Percentiles rank a stretch among this genome's conserved stretches.
These are phyloP conservation scores for Alternaria ventricosa DNA, from an alignment of 2,329 filamentous ascomycete species.

Conservation along the genomic window DNA sequence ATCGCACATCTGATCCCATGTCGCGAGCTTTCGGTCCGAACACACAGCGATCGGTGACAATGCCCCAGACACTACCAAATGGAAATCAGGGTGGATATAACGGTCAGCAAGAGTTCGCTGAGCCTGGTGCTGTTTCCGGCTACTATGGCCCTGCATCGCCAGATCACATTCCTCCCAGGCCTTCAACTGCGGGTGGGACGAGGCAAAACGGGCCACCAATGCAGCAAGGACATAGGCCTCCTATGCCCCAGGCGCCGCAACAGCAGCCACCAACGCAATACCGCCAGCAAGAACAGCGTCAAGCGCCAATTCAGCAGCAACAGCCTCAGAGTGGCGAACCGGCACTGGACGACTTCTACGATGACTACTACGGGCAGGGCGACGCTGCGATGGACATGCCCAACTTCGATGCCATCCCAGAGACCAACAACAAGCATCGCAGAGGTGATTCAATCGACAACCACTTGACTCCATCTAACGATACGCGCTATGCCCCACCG, in stretches of 20 bases:
- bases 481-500: slow-evolving; percentile 15
- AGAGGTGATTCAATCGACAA: slow-evolving; percentile 47
- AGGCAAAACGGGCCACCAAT: slow-evolving; percentile 28
- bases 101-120: slow-evolving; percentile 42
- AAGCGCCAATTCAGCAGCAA: slow-evolving; percentile 25
- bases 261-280: slow-evolving; percentile 27
- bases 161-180: slow-evolving; percentile 44
- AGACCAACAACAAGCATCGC: slow-evolving; percentile 38
- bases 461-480: slow-evolving; percentile 34
- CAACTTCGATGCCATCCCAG: slow-evolving; percentile 65
- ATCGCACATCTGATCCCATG: slow-evolving; percentile 25
- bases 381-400: slow-evolving; percentile 65
- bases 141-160: slow-evolving; percentile 48
- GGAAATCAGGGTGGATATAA: slow-evolving; percentile 23
- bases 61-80: slow-evolving; percentile 42
- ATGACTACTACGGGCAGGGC: slow-evolving; percentile 53
- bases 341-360: slow-evolving; percentile 60
- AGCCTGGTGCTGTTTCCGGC: slow-evolving; percentile 41
- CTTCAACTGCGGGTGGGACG: slow-evolving; percentile 44
- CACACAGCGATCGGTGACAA: slow-evolving; percentile 46
- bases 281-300: slow-evolving; percentile 25
- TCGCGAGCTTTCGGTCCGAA: slow-evolving; percentile 40
- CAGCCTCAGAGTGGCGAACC: slow-evolving; percentile 38
- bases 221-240: slow-evolving; percentile 38
- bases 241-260: slow-evolving; percentile 34